A percentile compares a stretch with the other conserved stretches of the same genome.
Evolutionary conservation across 2,329 filamentous ascomycete genomes (phyloP).

Genomic region (Emmonsiellopsis sp.): DNA sequence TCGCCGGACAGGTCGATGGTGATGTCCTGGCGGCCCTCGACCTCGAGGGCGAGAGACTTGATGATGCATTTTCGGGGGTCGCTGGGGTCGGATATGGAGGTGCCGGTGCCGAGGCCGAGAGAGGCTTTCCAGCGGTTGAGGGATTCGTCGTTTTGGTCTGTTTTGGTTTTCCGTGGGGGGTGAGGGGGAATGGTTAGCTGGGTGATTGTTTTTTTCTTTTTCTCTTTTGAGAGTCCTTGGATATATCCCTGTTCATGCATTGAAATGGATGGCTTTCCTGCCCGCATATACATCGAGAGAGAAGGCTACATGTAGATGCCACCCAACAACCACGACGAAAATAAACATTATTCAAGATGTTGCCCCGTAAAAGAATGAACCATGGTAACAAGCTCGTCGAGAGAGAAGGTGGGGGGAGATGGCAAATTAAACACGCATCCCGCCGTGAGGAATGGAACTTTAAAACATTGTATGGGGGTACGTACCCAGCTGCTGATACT

Average conservation of each 20-base stretch:
- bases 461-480: not conserved
- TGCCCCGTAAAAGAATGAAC: too few species aligned
- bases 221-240: not conserved
- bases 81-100: conserved; percentile 62
- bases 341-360: too few species aligned
- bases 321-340: too few species aligned
- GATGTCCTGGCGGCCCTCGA: conserved; percentile 71
- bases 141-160: conserved; percentile 73
- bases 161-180: not conserved
- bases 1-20: conserved; percentile 74
- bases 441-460: too few species aligned
- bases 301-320: too few species aligned
- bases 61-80: conserved; percentile 91
- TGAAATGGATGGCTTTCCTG: too few species aligned
- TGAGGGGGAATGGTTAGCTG: not conserved
- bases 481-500: conserved; percentile 90
- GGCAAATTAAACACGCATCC: too few species aligned
- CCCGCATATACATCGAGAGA: too few species aligned
- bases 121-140: conserved; percentile 97
- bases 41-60: conserved; percentile 78
- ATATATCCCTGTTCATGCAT: not conserved
- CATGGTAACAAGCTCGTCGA: too few species aligned
- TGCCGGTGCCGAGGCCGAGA: conserved; percentile 68
- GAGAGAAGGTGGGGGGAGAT: too few species aligned
- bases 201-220: not conserved